Percentiles rank a stretch among this genome's conserved stretches.
These are phyloP conservation scores for Alternaria sp. DNA, from an alignment of 2,329 filamentous ascomycete genomes.

Conservation along the genomic window DNA sequence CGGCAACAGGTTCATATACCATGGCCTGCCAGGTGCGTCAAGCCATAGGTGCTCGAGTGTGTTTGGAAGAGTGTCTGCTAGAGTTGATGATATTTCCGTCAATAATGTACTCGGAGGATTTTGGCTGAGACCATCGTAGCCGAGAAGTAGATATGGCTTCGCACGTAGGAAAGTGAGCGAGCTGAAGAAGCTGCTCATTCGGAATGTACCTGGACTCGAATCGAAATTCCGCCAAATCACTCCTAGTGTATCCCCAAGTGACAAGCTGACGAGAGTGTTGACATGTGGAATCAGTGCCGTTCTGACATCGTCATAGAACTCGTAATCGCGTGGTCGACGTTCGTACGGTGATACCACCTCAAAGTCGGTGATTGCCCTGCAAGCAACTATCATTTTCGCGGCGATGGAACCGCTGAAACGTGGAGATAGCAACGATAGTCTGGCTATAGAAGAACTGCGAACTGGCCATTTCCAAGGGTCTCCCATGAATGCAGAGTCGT, in stretches of 20 bases:
- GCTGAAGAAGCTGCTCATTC: not conserved
- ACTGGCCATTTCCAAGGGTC: not conserved
- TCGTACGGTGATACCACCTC: not conserved
- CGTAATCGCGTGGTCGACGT: rapidly evolving
- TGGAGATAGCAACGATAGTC: rapidly evolving
- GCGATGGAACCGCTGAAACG: not conserved
- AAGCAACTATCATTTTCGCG: not conserved
- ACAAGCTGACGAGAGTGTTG: no score
- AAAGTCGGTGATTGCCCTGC: rapidly evolving
- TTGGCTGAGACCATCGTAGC: no score
- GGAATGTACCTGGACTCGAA: not conserved
- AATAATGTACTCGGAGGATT: no score
- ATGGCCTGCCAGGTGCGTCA: not conserved
- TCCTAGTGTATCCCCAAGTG: no score
- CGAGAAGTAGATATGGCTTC: not conserved
- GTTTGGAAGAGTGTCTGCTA: no score
- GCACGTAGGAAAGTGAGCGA: not conserved
- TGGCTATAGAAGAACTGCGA: rapidly evolving
- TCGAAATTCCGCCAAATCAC: no score
- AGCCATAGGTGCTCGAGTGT: not conserved
- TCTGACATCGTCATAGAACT: rapidly evolving
- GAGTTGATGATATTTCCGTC: no score
- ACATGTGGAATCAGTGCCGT: rapidly evolving
- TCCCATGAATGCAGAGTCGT: not conserved
- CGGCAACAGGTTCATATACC: no score